Conservation (phyloP, 106 monocot genomes). For the Allium cepa region DNA sequence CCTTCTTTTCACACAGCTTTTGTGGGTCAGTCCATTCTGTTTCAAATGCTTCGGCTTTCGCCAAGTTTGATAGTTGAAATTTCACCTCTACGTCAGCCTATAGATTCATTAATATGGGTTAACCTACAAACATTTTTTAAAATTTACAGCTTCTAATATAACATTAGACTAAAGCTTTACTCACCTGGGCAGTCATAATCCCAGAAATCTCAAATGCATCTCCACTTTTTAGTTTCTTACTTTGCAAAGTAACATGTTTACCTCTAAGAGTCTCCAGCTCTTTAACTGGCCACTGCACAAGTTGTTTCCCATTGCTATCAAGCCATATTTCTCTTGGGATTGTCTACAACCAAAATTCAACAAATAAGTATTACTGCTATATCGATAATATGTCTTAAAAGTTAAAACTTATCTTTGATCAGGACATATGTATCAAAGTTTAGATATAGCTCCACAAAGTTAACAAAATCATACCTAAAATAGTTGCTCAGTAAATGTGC, state of each 20-base stretch:
- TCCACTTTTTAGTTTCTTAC: slow-evolving; percentile 1
- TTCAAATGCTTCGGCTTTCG: slow-evolving; percentile 11
- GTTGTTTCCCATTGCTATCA: not conserved
- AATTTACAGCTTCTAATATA: too few species aligned
- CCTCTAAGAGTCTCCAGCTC: slow-evolving; percentile 6
- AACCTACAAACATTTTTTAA: too few species aligned
- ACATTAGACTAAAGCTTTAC: not conserved
- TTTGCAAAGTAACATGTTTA: not conserved
- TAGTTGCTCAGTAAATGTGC: too few species aligned
- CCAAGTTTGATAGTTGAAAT: slow-evolving; percentile 9
- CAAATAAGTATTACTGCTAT: not conserved
- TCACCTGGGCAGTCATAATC: slow-evolving; percentile 6
- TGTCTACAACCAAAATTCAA: not conserved
- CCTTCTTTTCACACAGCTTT: slow-evolving; percentile 7
- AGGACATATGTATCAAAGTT: too few species aligned
- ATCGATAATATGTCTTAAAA: not conserved
- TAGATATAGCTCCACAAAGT: not conserved
- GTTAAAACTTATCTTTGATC: too few species aligned
- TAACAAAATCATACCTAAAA: not conserved
- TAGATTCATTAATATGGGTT: not conserved
- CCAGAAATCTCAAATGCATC: slow-evolving; percentile 2
- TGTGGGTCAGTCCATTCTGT: slow-evolving; percentile 9
- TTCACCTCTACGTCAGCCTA: slow-evolving; percentile 20
- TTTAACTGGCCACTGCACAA: slow-evolving; percentile 9
- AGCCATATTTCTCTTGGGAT: slow-evolving; percentile 7